Conservation (phyloP, 306 rosid genomes). For the Malus sieversii region DNA sequence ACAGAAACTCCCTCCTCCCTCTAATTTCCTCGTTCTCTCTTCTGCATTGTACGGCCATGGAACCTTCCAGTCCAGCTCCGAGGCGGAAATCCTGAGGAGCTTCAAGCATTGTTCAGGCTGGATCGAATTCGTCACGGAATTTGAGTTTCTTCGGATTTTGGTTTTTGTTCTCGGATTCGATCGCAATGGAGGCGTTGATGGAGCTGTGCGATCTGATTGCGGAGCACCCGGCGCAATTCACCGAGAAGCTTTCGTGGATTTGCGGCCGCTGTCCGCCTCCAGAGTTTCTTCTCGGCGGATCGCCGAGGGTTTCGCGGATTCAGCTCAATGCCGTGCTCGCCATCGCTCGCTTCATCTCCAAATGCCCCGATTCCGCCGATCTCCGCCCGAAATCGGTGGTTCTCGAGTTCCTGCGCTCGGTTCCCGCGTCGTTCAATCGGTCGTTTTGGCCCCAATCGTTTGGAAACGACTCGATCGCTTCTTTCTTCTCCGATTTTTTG, state of each 20-base stretch:
- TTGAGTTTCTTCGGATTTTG: neutral
- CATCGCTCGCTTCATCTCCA: conserved; percentile 73
- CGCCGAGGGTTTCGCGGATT: conserved; percentile 72
- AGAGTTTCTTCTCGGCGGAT: conserved; percentile 56
- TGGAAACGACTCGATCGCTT: conserved; percentile 44
- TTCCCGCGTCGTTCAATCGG: conserved; percentile 57
- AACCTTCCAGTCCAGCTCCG: neutral
- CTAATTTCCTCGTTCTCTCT: neutral
- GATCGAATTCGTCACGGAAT: neutral
- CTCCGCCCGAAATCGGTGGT: conserved; percentile 63
- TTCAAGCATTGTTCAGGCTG: neutral
- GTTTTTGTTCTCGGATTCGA: conserved; percentile 14
- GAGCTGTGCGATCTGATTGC: conserved; percentile 94
- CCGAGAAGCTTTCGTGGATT: conserved; percentile 80
- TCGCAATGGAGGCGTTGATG: conserved; percentile 74
- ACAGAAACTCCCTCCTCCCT: neutral
- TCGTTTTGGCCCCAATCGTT: conserved; percentile 84
- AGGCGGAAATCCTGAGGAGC: neutral
- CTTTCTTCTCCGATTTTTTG: conserved; percentile 57
- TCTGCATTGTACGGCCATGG: conserved; percentile 9
- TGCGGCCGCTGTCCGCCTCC: conserved; percentile 75
- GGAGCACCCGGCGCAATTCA: conserved; percentile 57
- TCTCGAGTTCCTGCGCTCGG: conserved; percentile 61
- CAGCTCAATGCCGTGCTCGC: conserved; percentile 94
- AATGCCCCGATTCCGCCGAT: conserved; percentile 57